These are phyloP conservation scores for Dryadomyces quercus-mongolicae DNA, from an alignment of 2,329 filamentous ascomycete genomes.

Conservation along the genomic window DNA sequence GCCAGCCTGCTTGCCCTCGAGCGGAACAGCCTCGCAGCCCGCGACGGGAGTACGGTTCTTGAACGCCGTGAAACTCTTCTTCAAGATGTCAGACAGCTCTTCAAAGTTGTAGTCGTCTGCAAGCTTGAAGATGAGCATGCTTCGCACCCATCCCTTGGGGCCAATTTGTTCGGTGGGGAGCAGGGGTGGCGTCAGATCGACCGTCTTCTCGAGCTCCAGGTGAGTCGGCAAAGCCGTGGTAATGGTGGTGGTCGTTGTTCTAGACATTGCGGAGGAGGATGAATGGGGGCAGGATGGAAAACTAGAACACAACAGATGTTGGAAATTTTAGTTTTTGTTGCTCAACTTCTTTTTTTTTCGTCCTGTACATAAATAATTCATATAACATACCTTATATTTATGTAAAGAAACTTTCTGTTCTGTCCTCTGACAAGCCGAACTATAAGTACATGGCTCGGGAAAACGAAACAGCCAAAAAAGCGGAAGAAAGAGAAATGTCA, in stretches of 20 bases:
- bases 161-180: slow-evolving; percentile 4
- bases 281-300: no score
- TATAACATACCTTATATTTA: no score
- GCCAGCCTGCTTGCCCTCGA: background rate
- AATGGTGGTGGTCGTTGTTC: background rate
- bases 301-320: no score
- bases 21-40: background rate
- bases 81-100: background rate
- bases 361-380: no score
- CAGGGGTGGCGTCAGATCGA: background rate
- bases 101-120: background rate
- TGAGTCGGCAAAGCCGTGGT: background rate
- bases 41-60: background rate
- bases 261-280: no score
- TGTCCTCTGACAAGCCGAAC: no score
- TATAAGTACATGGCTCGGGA: no score
- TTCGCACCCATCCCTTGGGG: slow-evolving; percentile 2
- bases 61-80: background rate
- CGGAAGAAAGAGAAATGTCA: no score
- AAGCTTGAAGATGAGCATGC: slow-evolving; percentile 1
- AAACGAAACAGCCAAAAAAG: no score
- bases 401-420: no score
- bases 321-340: no score
- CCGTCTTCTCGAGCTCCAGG: background rate
- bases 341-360: no score